These are phyloP conservation scores for Peribolospora kevripleyi DNA, from an alignment of 768 basidiomycete genomes.

Conservation along the genomic window DNA sequence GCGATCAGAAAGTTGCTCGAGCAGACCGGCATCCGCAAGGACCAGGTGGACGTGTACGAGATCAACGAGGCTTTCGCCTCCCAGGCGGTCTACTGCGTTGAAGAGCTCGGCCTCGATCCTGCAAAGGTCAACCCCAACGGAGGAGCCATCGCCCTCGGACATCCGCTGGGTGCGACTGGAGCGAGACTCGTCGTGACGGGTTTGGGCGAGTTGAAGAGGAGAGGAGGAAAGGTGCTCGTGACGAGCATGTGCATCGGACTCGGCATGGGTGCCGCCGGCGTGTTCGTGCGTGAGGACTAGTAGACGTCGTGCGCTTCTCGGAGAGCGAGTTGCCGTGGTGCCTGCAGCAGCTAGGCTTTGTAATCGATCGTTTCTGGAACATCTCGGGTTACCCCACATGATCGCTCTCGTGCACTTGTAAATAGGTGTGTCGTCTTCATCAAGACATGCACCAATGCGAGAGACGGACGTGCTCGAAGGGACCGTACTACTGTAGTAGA, in stretches of 20 bases:
- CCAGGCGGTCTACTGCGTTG: conserved; percentile 38
- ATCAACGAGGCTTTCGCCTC: conserved; percentile 85
- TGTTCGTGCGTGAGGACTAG: conserved; percentile 27
- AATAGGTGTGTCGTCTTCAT: no score
- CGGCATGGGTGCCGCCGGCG: conserved; percentile 72
- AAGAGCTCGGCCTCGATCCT: conserved; percentile 36
- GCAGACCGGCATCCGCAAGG: conserved; percentile 35
- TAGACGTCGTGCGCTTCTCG: no score
- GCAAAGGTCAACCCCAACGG: conserved; percentile 67
- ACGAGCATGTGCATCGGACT: conserved; percentile 60
- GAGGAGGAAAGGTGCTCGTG: conserved; percentile 32
- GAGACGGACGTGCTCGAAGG: no score
- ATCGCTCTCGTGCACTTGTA: no score
- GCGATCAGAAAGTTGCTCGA: conserved; percentile 58
- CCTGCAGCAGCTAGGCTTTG: no score
- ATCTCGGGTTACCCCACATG: no score
- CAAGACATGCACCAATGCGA: no score
- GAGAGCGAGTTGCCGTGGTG: no score
- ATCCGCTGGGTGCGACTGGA: conserved; percentile 12
- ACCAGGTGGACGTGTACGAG: conserved; percentile 58
- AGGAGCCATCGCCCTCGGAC: conserved; percentile 58
- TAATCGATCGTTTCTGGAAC: no score
- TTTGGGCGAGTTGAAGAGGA: conserved; percentile 25
- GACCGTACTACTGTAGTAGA: no score
- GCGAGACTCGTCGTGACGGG: conserved; percentile 61